Base-by-base conservation (phyloP, 129 eudicot species). In the Flaveria bidentis region DNA sequence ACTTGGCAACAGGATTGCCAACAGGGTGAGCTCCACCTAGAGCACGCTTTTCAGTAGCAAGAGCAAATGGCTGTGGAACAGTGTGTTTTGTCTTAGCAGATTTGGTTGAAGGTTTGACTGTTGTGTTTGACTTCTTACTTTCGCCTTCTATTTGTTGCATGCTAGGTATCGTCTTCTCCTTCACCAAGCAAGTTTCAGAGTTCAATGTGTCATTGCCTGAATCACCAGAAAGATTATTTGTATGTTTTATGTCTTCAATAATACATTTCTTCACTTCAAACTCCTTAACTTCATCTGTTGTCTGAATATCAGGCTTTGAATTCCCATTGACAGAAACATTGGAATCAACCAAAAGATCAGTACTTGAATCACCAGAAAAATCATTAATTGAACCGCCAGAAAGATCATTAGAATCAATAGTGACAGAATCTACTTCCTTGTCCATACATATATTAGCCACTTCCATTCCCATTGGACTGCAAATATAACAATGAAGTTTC, bases 1-100 rank as follows among this genome's bases (percentile, higher is more conserved):
- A 58, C 69, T 81, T 89, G 65, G 72, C 70, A 14, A 53, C 80
- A 83, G 28, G 80, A 85, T 76, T 79, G 42, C 58, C 83, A 79
- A 67, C 73, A 42, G 88, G 86, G 42, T 88, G 96, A 79, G 78
- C 77, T 73, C 86, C 92, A 71, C 26, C 14, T n/a, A 75, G 82
- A 60, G 96, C 96, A 9, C 96, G 90, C 74, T 86, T 90, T 79
- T 88, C 98, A 71, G 98, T 92, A 56, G 97, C 97, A 85, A 92
- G 84, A 74, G 93, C 90, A 84, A 92, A 92, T 61, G 88, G 91
- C 72, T 84, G 89, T 5, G 93, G 93, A 64, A 85, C 88, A 6
- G 96, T 91, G 83, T 86, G 88, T 76, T 85, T 88, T 23, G 79
- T 82, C 73, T 88, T 88, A 39, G 82, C 78, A 79, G 85, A 67